phyloP scores from a whole-genome alignment of 768 basidiomycete genomes.

The Lepiota brunneoincarnata region DNA sequence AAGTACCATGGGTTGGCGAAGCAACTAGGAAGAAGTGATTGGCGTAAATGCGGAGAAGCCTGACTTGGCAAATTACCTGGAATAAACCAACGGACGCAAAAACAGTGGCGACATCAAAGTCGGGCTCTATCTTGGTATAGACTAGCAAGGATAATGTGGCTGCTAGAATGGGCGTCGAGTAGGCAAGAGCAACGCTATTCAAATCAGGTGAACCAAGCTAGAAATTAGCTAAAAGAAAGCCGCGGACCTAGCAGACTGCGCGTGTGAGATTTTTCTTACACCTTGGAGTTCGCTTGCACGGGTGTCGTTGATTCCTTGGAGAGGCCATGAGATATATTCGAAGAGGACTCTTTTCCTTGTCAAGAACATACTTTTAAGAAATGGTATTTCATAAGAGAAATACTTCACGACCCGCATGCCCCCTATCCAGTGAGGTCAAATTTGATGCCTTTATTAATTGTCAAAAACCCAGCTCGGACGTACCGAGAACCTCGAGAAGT shows the following conservation, averaged over 20 bases:
- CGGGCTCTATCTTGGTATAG: constrained; percentile 52
- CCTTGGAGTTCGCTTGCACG: constrained; percentile 55
- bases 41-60: neutral
- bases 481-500: constrained; percentile 62
- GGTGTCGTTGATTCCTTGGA: constrained; percentile 49
- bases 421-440: constrained; percentile 23
- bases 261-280: constrained; percentile 54
- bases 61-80: constrained; percentile 29
- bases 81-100: constrained; percentile 66
- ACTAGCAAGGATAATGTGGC: constrained; percentile 67
- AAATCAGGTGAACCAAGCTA: constrained; percentile 13
- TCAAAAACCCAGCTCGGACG: constrained; percentile 5
- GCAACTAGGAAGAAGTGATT: constrained; percentile 34
- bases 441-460: neutral
- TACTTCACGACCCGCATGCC: constrained; percentile 76
- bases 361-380: constrained; percentile 39
- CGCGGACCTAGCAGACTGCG: constrained; percentile 59
- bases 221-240: neutral
- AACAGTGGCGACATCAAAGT: constrained; percentile 64
- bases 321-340: neutral
- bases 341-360: neutral
- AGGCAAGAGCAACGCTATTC: constrained; percentile 48
- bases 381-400: constrained; percentile 71
- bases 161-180: constrained; percentile 60
- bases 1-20: constrained; percentile 70